These are phyloP conservation scores for Otatea glauca DNA, from an alignment of 176 grass and related monocot species.

Conservation along the genomic window DNA sequence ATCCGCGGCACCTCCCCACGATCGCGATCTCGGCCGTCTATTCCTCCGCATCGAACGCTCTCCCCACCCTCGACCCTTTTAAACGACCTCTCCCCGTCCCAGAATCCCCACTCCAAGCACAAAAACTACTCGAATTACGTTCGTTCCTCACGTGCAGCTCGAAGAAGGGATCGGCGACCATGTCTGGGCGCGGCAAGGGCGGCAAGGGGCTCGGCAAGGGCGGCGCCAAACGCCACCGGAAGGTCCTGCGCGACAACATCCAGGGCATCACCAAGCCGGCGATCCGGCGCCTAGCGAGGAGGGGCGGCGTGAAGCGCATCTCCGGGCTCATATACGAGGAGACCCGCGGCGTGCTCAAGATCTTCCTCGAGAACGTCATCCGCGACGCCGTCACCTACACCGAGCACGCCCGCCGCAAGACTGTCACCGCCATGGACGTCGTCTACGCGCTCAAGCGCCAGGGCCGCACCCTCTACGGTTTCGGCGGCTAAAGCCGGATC, in stretches of 20 bases:
- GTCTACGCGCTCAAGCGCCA: conserved; percentile 92
- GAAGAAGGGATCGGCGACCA: neutral
- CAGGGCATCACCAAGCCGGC: conserved; percentile 62
- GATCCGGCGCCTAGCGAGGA: conserved; percentile 41
- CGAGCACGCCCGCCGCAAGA: conserved; percentile 80
- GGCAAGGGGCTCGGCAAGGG: conserved; percentile 61
- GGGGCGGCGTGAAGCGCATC: conserved; percentile 89
- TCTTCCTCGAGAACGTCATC: conserved; percentile 96
- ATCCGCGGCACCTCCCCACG: neutral
- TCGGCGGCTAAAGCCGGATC: conserved; percentile 48
- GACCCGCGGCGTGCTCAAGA: conserved; percentile 88
- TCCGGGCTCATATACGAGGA: conserved; percentile 89
- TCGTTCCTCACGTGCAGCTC: neutral
- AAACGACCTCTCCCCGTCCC: neutral
- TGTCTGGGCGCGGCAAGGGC: conserved; percentile 51
- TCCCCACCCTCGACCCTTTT: neutral
- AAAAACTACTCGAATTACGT: neutral
- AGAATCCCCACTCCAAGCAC: neutral
- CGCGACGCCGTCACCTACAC: conserved; percentile 91
- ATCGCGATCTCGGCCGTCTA: neutral
- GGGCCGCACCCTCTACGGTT: conserved; percentile 84
- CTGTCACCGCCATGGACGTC: conserved; percentile 86
- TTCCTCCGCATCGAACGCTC: neutral
- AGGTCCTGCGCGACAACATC: conserved; percentile 63
- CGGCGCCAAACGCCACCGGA: conserved; percentile 48